Base-by-base conservation (phyloP, 805 yeast genomes). In the Spathaspora gorwiae region DNA sequence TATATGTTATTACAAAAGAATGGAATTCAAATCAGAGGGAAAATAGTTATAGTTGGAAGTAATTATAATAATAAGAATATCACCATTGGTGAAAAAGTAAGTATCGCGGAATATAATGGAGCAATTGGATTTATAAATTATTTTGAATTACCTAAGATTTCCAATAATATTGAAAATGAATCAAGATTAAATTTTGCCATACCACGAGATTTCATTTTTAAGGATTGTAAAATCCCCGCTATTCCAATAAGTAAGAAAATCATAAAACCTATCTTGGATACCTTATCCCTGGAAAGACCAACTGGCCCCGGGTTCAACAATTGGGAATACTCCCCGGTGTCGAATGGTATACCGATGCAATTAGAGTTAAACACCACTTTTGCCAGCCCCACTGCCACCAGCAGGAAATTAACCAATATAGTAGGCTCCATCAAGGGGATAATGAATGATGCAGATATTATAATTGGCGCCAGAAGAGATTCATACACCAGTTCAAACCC, bases 401-500 rank as follows among this genome's bases (percentile, higher is more conserved):
- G 30, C 39, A 7, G 26, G 19, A 54, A 52, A 26, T 39, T 63
- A 8, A 60, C 64, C 11, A 69, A 68, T 46, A 49, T 70, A 1
- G 56, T 67, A 11, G 70, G 68, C 0, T 40, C 60, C 2, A 45
- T 70, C 7, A 56, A 62, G 13, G 75, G 75, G 1, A 63, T 70
- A 4, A 54, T 69, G 37, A 60, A 61, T 43, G 76, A 70, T 46
- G 72, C 72, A 5, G 69, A 59, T 32, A 59, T 71, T 9, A 55
- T 71, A 3, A 64, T 71, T 43, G 76, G 75, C 0, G 69, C 72
- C 3, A 54, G 65, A 5, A 54, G 75, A 43, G 76, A 71, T 43
- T 57, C 67, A 6, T 61, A 65, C 34, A 68, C 73, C 0, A 52
- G 64, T 0, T 52, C 65, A 0, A 63, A 66, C 46, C 74, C 75